These are phyloP conservation scores for Physaria fendleri DNA, from an alignment of 345 rosid species.

Conservation along the genomic window DNA sequence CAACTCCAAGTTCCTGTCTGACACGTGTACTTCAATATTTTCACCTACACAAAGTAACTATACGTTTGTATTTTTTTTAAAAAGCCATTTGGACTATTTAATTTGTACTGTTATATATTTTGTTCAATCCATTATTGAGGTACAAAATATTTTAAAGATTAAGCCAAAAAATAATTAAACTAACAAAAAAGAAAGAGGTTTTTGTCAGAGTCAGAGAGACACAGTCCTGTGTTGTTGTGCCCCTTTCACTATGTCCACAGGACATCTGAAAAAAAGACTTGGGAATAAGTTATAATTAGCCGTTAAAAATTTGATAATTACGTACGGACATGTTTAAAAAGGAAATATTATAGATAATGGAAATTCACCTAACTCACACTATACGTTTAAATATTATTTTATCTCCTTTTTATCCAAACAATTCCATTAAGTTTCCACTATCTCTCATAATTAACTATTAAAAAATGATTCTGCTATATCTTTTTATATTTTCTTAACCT, in stretches of 20 bases:
- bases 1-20: constrained; percentile 29
- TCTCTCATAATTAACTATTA: constrained; percentile 1
- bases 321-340: constrained; percentile 25
- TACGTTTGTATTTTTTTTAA: constrained; percentile 2
- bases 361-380: constrained; percentile 30
- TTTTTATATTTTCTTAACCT: constrained; percentile 25
- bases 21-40: constrained; percentile 21
- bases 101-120: constrained; percentile 30
- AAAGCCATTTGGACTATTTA: constrained; percentile 20
- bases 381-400: constrained; percentile 12
- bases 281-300: too few species aligned
- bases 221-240: constrained; percentile 17
- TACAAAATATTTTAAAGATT: not conserved
- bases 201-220: constrained; percentile 27
- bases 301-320: not conserved
- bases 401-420: constrained; percentile 22
- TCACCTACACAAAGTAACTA: not conserved
- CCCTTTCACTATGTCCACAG: constrained; percentile 15
- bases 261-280: constrained; percentile 8
- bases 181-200: constrained; percentile 12
- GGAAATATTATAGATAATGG: constrained; percentile 24
- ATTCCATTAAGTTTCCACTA: constrained; percentile 29
- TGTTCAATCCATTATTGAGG: constrained; percentile 6
- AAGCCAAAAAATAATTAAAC: not conserved
- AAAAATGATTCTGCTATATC: not conserved